Evolutionary conservation across 148 eudicot species (phyloP), one percentile per base, ranked within the genome.

Genomic region (Fagopyrum esculentum): DNA sequence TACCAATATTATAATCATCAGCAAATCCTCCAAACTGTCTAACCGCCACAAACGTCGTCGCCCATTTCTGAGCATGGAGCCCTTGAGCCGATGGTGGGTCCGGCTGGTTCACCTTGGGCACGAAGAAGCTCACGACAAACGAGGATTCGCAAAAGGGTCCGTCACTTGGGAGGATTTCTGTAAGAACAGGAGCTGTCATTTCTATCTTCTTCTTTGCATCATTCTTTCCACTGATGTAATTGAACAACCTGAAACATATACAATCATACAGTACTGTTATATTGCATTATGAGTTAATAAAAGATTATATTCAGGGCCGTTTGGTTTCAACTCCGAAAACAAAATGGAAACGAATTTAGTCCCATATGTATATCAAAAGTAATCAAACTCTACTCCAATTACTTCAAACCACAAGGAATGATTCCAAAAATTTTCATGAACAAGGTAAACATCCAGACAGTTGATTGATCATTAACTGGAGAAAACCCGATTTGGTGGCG

Each of bases 111-210:
- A 48, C 85, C 77, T 85, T 88, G 0, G 98, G 98, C 2, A 93
- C 87, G 17, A 81, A 91, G 75, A 93, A 93, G 80, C 97, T 89
- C 13, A 93, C 93, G 0, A 83, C 72, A 55, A 93, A 93, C n/a
- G 98, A 84, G 9, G 97, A 89, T 61, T 86, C 80, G 52, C 98
- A 93, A 13, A 93, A 83, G 46, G 98, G 98, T 1, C 98, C 98
- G 57, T 91, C 97, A 60, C 97, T 91, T 6, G 98, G 93, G 46
- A 81, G 60, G n/a, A 93, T 89, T 80, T 88, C 84, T 50, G 87
- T 87, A 50, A 93, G 80, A 68, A 93, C 98, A 4, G 97, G 98
- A 26, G 86, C 97, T 45, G 98, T 93, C 98, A 93, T 93, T 35
- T 91, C 97, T 52, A 93, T 91, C 73, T 80, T 81, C 77, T 86